phyloP scores from a whole-genome alignment of 352 stramenopile species.

The Pythium diclinum region DNA sequence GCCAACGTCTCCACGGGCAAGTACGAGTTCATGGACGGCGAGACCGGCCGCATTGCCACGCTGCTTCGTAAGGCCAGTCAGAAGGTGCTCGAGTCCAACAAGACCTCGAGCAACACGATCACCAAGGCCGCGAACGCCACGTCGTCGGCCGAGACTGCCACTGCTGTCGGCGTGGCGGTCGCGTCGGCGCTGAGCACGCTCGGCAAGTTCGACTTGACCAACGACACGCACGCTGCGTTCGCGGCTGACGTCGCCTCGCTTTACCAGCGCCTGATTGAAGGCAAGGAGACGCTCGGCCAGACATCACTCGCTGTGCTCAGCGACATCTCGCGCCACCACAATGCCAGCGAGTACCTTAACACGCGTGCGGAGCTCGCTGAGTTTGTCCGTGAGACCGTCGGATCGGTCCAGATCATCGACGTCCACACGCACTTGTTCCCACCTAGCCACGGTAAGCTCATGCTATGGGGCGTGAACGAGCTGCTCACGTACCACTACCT shows the following conservation, averaged over 20 bases:
- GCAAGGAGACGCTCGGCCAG: constrained; percentile 29
- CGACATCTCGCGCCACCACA: constrained; percentile 38
- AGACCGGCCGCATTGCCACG: constrained; percentile 24
- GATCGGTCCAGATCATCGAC: constrained; percentile 54
- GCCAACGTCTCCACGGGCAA: constrained; percentile 41
- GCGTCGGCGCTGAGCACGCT: constrained; percentile 36
- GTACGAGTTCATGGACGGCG: constrained; percentile 56
- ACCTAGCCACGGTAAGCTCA: constrained; percentile 86
- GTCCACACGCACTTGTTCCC: constrained; percentile 94
- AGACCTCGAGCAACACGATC: constrained; percentile 39
- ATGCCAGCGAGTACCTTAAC: constrained; percentile 37
- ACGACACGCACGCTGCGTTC: constrained; percentile 40
- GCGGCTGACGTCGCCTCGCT: constrained; percentile 45
- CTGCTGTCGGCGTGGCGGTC: constrained; percentile 34
- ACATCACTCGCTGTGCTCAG: constrained; percentile 34
- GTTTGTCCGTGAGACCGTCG: constrained; percentile 42
- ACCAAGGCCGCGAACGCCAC: constrained; percentile 30
- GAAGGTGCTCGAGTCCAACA: constrained; percentile 31
- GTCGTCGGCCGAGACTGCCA: constrained; percentile 30
- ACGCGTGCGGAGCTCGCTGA: constrained; percentile 29
- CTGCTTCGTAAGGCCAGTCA: constrained; percentile 27
- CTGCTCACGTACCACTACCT: constrained; percentile 96
- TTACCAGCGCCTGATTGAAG: constrained; percentile 51
- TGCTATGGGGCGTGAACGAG: constrained; percentile 93
- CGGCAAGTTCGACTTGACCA: constrained; percentile 39